phyloP scores from a whole-genome alignment of 768 basidiomycete genomes.

The Lepiota subincarnata region DNA sequence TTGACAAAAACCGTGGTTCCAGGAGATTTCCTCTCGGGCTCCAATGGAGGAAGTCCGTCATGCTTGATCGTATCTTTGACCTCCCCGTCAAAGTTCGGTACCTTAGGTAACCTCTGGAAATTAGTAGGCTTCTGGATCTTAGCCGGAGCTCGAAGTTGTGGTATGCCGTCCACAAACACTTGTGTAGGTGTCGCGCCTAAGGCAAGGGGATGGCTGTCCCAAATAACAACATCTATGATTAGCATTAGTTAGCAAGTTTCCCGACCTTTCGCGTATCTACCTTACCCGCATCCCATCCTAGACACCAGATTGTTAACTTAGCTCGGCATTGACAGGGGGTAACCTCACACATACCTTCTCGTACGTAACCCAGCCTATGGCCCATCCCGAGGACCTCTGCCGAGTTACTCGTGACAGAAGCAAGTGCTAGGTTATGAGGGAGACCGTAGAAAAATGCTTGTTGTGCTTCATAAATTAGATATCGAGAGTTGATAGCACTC shows the following conservation, averaged over 20 bases:
- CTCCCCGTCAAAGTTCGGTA: slow-evolving; percentile 72
- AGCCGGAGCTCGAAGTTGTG: slow-evolving; percentile 54
- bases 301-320: slow-evolving; percentile 6
- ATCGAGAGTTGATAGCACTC: slow-evolving; percentile 55
- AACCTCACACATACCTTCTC: slow-evolving; percentile 41
- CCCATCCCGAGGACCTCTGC: slow-evolving; percentile 72
- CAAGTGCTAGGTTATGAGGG: slow-evolving; percentile 61
- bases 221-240: slow-evolving; percentile 65
- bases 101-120: slow-evolving; percentile 46
- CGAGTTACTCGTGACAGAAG: slow-evolving; percentile 70
- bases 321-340: neutral
- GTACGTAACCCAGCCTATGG: slow-evolving; percentile 79
- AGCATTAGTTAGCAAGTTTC: neutral
- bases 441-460: slow-evolving; percentile 82
- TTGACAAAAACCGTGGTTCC: slow-evolving; percentile 61
- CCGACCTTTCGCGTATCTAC: neutral
- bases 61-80: slow-evolving; percentile 54
- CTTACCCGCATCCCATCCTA: slow-evolving; percentile 72
- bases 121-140: slow-evolving; percentile 45
- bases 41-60: slow-evolving; percentile 75
- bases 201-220: slow-evolving; percentile 82
- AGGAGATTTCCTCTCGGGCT: slow-evolving; percentile 31
- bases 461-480: slow-evolving; percentile 80
- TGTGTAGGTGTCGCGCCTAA: slow-evolving; percentile 85
- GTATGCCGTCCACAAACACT: slow-evolving; percentile 87